Percentiles rank a stretch among this genome's conserved stretches.
These are phyloP conservation scores for Carex pumila DNA, from an alignment of 176 grass and related monocot species.

Conservation along the genomic window DNA sequence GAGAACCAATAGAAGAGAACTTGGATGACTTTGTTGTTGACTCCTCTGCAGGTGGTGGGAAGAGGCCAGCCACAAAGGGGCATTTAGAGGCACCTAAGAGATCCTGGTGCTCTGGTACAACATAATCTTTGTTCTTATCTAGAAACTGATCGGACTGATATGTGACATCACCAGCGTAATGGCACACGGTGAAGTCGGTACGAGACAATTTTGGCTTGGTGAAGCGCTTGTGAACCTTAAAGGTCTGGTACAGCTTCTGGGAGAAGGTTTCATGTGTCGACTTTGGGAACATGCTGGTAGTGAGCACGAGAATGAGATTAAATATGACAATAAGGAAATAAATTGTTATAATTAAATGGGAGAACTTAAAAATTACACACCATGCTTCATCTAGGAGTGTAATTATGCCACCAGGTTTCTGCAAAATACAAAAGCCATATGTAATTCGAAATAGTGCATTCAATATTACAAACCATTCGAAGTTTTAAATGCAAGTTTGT, in stretches of 20 bases:
- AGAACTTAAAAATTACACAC: slow-evolving; percentile 29
- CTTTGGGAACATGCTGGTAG: slow-evolving; percentile 90
- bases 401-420: slow-evolving; percentile 99
- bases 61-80: slow-evolving; percentile 79
- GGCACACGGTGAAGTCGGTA: slow-evolving; percentile 85
- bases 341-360: slow-evolving; percentile 17
- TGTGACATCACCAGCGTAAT: slow-evolving; percentile 95
- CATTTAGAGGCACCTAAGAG: slow-evolving; percentile 88
- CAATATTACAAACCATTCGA: not conserved
- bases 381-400: slow-evolving; percentile 99
- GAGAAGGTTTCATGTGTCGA: slow-evolving; percentile 96
- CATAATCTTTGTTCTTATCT: slow-evolving; percentile 99
- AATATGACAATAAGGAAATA: slow-evolving; percentile 10
- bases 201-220: slow-evolving; percentile 92
- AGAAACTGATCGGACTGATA: slow-evolving; percentile 96
- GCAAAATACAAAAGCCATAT: slow-evolving; percentile 23
- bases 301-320: not conserved
- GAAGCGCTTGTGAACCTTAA: slow-evolving; percentile 79
- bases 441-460: not conserved
- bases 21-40: slow-evolving; percentile 79
- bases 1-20: slow-evolving; percentile 89
- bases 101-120: slow-evolving; percentile 95
- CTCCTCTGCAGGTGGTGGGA: slow-evolving; percentile 75
- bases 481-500: slow-evolving; percentile 2
- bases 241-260: slow-evolving; percentile 98